Base-by-base conservation (phyloP, 1,284 basidiomycete genomes). In the Cutaneotrichosporon sp. region DNA sequence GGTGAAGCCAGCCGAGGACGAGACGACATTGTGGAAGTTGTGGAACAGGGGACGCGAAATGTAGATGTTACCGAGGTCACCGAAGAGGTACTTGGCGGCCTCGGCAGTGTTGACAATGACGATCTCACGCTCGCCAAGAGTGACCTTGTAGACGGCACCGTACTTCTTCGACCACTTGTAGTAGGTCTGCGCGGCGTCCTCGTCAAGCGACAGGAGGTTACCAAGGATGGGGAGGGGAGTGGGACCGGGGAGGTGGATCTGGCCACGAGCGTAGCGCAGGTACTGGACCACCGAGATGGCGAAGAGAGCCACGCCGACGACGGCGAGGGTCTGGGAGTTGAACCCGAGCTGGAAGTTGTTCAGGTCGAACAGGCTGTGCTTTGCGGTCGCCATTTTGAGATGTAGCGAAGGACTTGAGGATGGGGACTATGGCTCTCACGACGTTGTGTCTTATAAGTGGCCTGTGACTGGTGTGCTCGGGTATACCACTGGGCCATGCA, bases 121-220 rank as follows among this genome's bases (percentile, higher is more conserved):
- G 20, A 59, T 41, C 57, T 59, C 57, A 20, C 57, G 57, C 50
- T 59, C 57, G 52, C 57, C 57, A 34, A 59, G 49, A 0, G 52
- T 59, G 12, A 59, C 52, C 57, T 59, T 59, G 57, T 50, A 59
- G 27, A 59, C 57, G 34, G 48, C 49, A 34, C 57, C 57, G 50
- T 59, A 59, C 37, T 39, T 59, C 38, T 59, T 59, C 32, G 38
- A 38, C 57, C 57, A 59, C 46, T 59, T 29, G 52, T 59, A 47
- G 46, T 49, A 43, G 3, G 57, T 59, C 14, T 52, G 47, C 8
- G 57, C 57, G 1, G 52, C 46, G 38, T 59, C 57, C 49, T 43
- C 39, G 34, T 52, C 57, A 4, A 59, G 38, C 16, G 26, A 20
- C 6, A 51, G 46, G 5, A 59, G 50, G 57, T 59, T 59, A 22